Evolutionary conservation across 2,329 filamentous ascomycete genomes (phyloP), one percentile per base, ranked within the genome.

Genomic region (Phialophora verrucosa): DNA sequence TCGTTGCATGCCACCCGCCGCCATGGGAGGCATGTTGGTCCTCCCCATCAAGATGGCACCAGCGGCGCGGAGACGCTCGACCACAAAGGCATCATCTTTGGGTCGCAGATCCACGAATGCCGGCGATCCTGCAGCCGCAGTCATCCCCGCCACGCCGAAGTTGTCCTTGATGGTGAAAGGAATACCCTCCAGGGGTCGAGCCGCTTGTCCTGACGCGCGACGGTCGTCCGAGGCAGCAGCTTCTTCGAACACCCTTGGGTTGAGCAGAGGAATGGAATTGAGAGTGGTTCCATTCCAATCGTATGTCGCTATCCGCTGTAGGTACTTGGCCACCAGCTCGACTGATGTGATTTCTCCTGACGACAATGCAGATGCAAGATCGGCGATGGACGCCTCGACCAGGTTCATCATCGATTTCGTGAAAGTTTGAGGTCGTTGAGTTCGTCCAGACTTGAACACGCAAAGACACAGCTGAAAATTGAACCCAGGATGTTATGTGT

Each of bases 21-120:
- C 85, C 84, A 87, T 86, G 0, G 85, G 82, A 0, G 83, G 85
- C 82, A 87, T 86, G 63, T 88, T 88, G 0, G 86, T 87, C 53
- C 82, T 80, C 0, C 86, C 86, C 0, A 87, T 76, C 20, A 85
- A 73, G 0, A 87, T 76, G 0, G 80, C 83, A 1, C 85, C 84
- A 0, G 83, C 82, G 29, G 79, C 76, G 3, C 81, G 78, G 4
- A 88, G 75, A 10, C 76, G 74, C 11, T 78, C 70, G 0, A 85
- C 84, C 6, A 82, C 81, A 2, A 82, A 82, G 1, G 85, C 83
- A 72, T 88, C 84, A 50, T 84, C 79, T 7, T 78, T 82, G 0
- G 86, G 80, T 2, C 83, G 69, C 0, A 88, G 72, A 8, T 82
- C 72, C 38, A 79, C 71, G 62, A 88, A 84, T 0, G 85, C 86